Percentiles rank a stretch among this genome's conserved stretches.
Evolutionary conservation across 192 early-diverging fungal genomes (phyloP).

Genomic region (Mortierella antarctica): DNA sequence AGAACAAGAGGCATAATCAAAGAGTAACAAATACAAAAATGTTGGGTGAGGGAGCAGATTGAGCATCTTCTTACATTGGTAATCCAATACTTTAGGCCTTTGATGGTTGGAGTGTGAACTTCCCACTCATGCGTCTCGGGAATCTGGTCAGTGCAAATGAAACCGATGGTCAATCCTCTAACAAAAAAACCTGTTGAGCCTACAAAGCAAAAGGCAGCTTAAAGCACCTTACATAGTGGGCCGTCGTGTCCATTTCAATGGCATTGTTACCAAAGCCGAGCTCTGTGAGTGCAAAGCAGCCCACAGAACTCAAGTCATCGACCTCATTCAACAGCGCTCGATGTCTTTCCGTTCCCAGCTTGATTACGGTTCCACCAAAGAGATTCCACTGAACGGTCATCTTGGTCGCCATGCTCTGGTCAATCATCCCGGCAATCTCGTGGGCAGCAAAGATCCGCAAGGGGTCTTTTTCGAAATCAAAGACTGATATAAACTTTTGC

Average conservation of each 20-base stretch:
- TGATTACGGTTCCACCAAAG: constrained; percentile 56
- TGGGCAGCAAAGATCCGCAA: constrained; percentile 77
- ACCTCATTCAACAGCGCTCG: constrained; percentile 63
- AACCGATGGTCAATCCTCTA: neutral
- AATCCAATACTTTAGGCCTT: constrained; percentile 83
- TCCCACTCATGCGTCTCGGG: constrained; percentile 68
- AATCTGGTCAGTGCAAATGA: constrained; percentile 12
- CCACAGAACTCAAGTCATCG: constrained; percentile 67
- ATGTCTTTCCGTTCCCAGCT: constrained; percentile 77
- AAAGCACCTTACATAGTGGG: constrained; percentile 57
- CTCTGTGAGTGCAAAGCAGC: constrained; percentile 81
- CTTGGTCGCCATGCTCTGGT: constrained; percentile 79
- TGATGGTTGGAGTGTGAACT: constrained; percentile 72
- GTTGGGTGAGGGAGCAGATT: no score
- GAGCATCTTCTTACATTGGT: constrained; percentile 63
- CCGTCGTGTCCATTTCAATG: constrained; percentile 80
- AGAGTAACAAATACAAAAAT: no score
- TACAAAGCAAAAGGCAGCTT: neutral
- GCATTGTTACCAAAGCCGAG: constrained; percentile 83
- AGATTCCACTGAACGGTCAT: constrained; percentile 35
- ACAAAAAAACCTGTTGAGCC: neutral
- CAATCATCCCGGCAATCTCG: constrained; percentile 79
- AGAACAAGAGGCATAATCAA: no score
- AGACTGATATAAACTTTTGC: constrained; percentile 68
- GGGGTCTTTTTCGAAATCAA: constrained; percentile 78